Evolutionary conservation across 2,329 filamentous ascomycete genomes (phyloP).

Genomic region (Dothidotthia symphoricarpi): DNA sequence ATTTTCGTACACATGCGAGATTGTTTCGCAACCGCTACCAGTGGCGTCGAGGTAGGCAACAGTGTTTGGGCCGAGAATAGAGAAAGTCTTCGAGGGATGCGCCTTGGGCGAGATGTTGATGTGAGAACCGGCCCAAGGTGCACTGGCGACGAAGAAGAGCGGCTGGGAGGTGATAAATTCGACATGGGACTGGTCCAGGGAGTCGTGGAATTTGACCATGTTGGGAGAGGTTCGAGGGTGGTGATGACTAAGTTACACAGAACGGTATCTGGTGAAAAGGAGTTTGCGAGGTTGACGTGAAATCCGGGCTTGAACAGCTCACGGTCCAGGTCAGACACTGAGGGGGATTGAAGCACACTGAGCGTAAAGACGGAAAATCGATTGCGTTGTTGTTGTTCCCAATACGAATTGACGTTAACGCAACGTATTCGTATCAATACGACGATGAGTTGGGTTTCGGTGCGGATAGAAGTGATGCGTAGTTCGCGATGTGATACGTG

Average conservation of each 20-base stretch:
- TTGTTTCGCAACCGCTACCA: conserved; percentile 73
- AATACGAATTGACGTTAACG: too few relatives aligned
- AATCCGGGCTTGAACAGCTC: too few relatives aligned
- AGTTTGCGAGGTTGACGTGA: background rate
- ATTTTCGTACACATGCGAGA: conserved; percentile 74
- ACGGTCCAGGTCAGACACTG: too few relatives aligned
- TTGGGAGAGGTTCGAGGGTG: conserved; percentile 6
- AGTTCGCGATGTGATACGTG: too few relatives aligned
- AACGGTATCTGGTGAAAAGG: background rate
- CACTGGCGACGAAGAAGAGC: conserved; percentile 73
- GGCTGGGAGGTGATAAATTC: conserved; percentile 66
- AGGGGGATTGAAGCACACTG: too few relatives aligned
- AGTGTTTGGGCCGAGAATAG: conserved; percentile 58
- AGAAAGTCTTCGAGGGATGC: conserved; percentile 60
- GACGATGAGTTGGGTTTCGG: background rate
- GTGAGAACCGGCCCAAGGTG: conserved; percentile 65
- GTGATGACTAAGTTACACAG: too few relatives aligned
- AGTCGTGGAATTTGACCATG: conserved; percentile 61
- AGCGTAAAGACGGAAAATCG: conserved; percentile 7
- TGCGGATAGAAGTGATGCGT: too few relatives aligned
- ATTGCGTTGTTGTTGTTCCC: too few relatives aligned
- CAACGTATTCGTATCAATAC: too few relatives aligned
- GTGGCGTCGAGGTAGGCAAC: conserved; percentile 72
- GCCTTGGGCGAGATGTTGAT: conserved; percentile 78
- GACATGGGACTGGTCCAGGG: conserved; percentile 56